Conservation (phyloP, 306 rosid genomes). For the Rubus parviflorus region DNA sequence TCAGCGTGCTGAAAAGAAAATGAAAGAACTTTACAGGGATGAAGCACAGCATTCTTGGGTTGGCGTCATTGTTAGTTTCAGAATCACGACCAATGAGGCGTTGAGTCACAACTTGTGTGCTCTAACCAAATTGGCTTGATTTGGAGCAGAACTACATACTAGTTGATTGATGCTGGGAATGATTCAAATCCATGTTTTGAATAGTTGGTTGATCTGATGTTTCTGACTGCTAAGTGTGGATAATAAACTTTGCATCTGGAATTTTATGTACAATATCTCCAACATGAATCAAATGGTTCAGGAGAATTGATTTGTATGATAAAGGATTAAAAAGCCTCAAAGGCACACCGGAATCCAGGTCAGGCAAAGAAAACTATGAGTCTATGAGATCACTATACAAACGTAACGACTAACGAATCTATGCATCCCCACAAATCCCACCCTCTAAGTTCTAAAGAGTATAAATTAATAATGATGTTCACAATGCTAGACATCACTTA, state of each 20-base stretch:
- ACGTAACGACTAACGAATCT: neutral
- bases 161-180: too few species aligned
- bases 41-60: too few species aligned
- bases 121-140: neutral
- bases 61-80: too few species aligned
- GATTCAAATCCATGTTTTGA: too few species aligned
- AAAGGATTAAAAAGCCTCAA: constrained; percentile 1
- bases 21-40: too few species aligned
- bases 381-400: neutral
- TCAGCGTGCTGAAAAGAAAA: too few species aligned
- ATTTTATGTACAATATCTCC: neutral
- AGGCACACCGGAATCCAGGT: neutral
- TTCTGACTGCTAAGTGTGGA: too few species aligned
- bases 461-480: neutral
- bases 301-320: neutral
- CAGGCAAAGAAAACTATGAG: neutral
- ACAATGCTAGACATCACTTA: neutral
- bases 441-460: constrained; percentile 2
- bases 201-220: too few species aligned
- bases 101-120: too few species aligned
- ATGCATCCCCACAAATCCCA: neutral
- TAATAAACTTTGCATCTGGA: too few species aligned
- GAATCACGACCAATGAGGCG: too few species aligned
- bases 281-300: neutral
- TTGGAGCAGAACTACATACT: neutral